Conservation (phyloP, 2,329 filamentous ascomycete species). For the Aspergillus pseudotamarii region DNA sequence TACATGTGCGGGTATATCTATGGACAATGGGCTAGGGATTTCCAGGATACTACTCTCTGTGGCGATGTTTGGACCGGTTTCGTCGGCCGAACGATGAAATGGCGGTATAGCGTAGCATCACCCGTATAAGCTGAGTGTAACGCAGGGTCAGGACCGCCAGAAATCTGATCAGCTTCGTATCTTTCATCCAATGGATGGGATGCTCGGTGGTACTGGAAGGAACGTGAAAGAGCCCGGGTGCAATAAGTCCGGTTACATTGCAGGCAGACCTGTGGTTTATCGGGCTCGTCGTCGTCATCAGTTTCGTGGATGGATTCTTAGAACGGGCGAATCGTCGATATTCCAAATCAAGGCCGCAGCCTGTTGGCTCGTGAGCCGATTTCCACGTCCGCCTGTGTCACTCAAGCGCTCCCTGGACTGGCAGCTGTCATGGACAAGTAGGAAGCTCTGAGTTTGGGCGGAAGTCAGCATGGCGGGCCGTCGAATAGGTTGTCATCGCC, state of each 20-base stretch:
- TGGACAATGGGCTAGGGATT: not conserved
- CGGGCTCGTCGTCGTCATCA: not conserved
- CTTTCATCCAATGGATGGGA: constrained; percentile 5
- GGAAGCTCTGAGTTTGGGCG: constrained; percentile 4
- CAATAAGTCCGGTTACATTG: constrained; percentile 23
- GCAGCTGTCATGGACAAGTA: constrained; percentile 4
- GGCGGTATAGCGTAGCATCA: constrained; percentile 20
- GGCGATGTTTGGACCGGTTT: not conserved
- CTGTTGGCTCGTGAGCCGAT: not conserved
- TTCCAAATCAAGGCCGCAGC: not conserved
- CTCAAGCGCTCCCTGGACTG: not conserved
- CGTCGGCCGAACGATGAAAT: constrained; percentile 4
- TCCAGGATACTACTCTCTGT: not conserved
- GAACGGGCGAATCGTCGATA: not conserved
- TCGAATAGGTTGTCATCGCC: constrained; percentile 4
- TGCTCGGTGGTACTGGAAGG: not conserved
- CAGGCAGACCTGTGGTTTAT: constrained; percentile 11
- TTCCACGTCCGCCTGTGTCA: not conserved
- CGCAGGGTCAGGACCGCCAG: constrained; percentile 6
- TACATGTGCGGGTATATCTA: not conserved
- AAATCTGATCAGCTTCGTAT: constrained; percentile 8
- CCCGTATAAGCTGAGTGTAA: constrained; percentile 19
- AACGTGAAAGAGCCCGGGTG: constrained; percentile 9
- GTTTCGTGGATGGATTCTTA: not conserved
- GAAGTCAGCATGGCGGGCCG: constrained; percentile 8